Conservation (phyloP, 805 yeast species). For the Saccharomycopsis sp. region DNA sequence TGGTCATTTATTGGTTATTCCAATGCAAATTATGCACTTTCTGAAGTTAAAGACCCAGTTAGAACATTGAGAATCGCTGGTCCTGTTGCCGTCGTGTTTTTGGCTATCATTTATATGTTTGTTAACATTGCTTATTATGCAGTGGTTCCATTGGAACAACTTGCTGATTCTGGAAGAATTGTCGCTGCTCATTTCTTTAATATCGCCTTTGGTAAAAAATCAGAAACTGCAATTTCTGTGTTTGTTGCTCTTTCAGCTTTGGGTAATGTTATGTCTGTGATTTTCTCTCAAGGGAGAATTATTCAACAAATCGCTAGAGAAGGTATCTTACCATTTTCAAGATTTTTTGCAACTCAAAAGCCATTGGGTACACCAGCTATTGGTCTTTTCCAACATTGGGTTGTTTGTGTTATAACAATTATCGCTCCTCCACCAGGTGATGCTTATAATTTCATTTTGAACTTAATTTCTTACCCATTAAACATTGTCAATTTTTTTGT, state of each 20-base stretch:
- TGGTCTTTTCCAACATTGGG: constrained; percentile 71
- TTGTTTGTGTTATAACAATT: constrained; percentile 65
- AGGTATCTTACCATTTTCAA: constrained; percentile 69
- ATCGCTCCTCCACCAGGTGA: constrained; percentile 84
- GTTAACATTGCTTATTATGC: constrained; percentile 77
- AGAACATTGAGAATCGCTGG: constrained; percentile 66
- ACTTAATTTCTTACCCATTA: constrained; percentile 75
- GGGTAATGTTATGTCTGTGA: constrained; percentile 77
- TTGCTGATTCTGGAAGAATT: constrained; percentile 55
- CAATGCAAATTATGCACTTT: constrained; percentile 75
- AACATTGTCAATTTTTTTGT: constrained; percentile 66
- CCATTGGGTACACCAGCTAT: constrained; percentile 71
- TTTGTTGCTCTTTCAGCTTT: constrained; percentile 76
- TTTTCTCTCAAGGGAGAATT: constrained; percentile 75
- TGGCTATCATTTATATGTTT: constrained; percentile 63
- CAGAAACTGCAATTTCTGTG: constrained; percentile 67
- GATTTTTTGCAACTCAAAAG: constrained; percentile 59
- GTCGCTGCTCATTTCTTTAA: constrained; percentile 72
- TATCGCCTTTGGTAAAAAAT: constrained; percentile 61
- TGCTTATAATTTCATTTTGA: constrained; percentile 75
- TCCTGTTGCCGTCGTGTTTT: constrained; percentile 57
- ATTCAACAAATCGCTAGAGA: constrained; percentile 78
- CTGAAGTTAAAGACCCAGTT: constrained; percentile 70
- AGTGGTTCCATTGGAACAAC: constrained; percentile 63
- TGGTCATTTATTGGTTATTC: constrained; percentile 84